phyloP scores from a whole-genome alignment of 139 green algal species.

The Nannochloris sp. region DNA sequence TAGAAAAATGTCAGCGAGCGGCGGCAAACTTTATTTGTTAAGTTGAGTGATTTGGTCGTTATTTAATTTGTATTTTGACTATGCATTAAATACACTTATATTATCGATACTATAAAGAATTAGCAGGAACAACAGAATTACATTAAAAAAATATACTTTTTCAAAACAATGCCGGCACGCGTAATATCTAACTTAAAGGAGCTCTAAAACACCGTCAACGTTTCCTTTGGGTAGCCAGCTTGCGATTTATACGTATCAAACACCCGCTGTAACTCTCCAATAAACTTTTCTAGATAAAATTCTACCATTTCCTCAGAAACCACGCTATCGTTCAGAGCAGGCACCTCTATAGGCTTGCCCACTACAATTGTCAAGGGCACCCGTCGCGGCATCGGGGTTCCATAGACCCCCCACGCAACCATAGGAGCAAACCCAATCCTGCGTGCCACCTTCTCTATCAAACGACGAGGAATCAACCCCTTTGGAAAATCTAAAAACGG shows the following conservation, averaged over 20 bases:
- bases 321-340: too few species aligned
- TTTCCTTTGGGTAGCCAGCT: background rate
- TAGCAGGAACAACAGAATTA: too few species aligned
- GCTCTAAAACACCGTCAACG: background rate
- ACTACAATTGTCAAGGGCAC: constrained; percentile 19
- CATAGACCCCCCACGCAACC: constrained; percentile 4
- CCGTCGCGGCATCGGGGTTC: background rate
- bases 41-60: too few species aligned
- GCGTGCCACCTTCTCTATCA: constrained; percentile 3
- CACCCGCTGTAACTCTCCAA: constrained; percentile 4
- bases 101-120: too few species aligned
- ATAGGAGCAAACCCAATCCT: constrained; percentile 22
- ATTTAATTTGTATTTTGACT: too few species aligned
- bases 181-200: too few species aligned
- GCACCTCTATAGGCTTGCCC: constrained; percentile 18
- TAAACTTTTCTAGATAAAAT: constrained; percentile 18
- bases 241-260: constrained; percentile 6
- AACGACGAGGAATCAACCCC: background rate
- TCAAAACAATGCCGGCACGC: too few species aligned
- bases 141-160: too few species aligned
- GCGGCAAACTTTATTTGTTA: too few species aligned
- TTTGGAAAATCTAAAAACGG: constrained; percentile 24
- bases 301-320: constrained; percentile 9
- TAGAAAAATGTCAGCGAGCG: too few species aligned
- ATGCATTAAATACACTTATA: too few species aligned